phyloP scores from a whole-genome alignment of 2,329 filamentous ascomycete species.

The Sclerotinia minor region DNA sequence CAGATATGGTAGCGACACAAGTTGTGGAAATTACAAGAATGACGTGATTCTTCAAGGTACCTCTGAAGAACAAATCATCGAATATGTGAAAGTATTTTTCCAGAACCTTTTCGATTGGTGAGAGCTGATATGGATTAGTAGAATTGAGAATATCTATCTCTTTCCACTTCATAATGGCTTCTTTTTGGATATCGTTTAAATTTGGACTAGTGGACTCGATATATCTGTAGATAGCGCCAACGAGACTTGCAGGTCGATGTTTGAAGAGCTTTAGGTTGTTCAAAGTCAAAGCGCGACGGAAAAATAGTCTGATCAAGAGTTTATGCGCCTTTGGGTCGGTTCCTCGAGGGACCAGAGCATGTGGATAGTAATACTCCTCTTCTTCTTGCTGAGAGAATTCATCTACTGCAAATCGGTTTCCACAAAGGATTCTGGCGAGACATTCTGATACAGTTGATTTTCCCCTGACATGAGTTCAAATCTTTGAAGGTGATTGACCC shows the following conservation, averaged over 20 bases:
- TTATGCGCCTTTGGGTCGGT: neutral
- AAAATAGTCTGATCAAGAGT: neutral
- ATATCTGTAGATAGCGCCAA: neutral
- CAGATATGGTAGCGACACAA: no score
- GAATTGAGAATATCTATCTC: neutral
- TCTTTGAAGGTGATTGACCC: constrained; percentile 2
- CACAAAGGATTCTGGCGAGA: neutral
- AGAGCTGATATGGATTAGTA: neutral
- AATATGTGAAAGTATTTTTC: constrained; percentile 11
- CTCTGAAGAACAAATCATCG: neutral
- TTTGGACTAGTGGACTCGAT: neutral
- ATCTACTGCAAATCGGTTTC: neutral
- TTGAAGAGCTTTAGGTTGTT: neutral
- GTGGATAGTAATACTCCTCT: neutral
- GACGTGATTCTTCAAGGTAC: neutral
- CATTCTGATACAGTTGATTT: neutral
- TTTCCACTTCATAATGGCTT: neutral
- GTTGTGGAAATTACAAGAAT: neutral
- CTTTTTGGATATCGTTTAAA: neutral
- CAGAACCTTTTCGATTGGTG: neutral
- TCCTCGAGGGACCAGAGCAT: neutral
- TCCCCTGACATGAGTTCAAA: neutral
- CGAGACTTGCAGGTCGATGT: constrained; percentile 4
- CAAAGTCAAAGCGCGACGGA: neutral
- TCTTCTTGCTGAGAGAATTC: neutral